These are phyloP conservation scores for Teunomyces funiuensis DNA, from an alignment of 805 yeast genomes.

Conservation along the genomic window DNA sequence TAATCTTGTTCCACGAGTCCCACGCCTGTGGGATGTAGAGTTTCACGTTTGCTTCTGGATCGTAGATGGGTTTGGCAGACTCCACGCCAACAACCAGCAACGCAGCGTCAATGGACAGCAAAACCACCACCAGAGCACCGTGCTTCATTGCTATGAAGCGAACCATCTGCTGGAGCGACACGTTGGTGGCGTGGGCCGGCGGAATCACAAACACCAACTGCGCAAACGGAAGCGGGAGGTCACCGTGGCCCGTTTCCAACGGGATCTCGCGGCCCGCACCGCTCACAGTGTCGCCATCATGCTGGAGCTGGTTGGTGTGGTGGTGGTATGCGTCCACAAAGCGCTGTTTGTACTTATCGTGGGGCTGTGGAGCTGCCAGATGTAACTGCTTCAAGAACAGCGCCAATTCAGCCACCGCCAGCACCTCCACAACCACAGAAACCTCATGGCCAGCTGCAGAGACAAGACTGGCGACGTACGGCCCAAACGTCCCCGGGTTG, in stretches of 20 bases:
- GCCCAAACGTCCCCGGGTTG: constrained; percentile 13
- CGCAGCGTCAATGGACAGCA: neutral
- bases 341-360: neutral
- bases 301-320: constrained; percentile 3
- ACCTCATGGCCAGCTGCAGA: constrained; percentile 1
- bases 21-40: constrained; percentile 44
- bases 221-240: constrained; percentile 21
- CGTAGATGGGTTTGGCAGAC: constrained; percentile 17
- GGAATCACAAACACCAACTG: constrained; percentile 19
- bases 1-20: constrained; percentile 55
- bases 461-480: constrained; percentile 11
- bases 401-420: constrained; percentile 12
- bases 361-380: neutral
- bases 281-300: constrained; percentile 3
- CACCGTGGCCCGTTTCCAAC: constrained; percentile 22
- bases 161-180: constrained; percentile 36
- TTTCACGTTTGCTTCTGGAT: constrained; percentile 6
- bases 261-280: constrained; percentile 10
- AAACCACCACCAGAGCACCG: constrained; percentile 22
- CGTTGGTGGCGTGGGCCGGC: constrained; percentile 5
- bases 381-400: constrained; percentile 12
- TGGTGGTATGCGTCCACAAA: neutral
- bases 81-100: neutral
- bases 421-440: constrained; percentile 11
- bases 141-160: constrained; percentile 34